Conservation (phyloP, 805 yeast genomes). For the Kuraishia borneana region DNA sequence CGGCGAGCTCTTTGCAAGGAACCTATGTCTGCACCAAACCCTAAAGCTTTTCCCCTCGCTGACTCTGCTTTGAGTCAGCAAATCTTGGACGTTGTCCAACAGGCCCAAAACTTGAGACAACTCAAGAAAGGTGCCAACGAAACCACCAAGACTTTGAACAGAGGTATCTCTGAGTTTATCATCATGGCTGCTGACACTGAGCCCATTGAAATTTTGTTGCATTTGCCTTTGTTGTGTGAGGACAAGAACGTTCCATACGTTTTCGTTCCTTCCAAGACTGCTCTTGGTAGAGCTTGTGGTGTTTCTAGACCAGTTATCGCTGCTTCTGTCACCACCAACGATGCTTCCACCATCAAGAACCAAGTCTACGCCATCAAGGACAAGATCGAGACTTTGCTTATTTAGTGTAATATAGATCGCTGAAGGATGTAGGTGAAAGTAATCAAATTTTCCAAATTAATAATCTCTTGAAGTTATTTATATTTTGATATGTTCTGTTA, state of each 20-base stretch:
- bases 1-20: conserved; percentile 45
- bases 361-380: conserved; percentile 95
- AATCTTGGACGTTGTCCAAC: conserved; percentile 95
- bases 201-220: conserved; percentile 97
- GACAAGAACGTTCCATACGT: conserved; percentile 99
- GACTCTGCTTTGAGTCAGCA: conserved; percentile 93
- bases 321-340: conserved; percentile 96
- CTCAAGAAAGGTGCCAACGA: conserved; percentile 99
- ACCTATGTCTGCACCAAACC: conserved; percentile 87
- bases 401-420: too few relatives aligned
- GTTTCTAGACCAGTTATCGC: conserved; percentile 99
- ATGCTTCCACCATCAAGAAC: conserved; percentile 93
- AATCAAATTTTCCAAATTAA: too few relatives aligned
- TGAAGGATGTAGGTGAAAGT: too few relatives aligned
- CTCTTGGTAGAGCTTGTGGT: conserved; percentile 99
- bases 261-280: conserved; percentile 96
- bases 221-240: conserved; percentile 95
- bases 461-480: too few relatives aligned
- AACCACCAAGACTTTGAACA: conserved; percentile 97
- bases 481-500: too few relatives aligned
- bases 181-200: conserved; percentile 99
- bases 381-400: conserved; percentile 95
- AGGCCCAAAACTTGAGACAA: conserved; percentile 95
- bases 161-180: conserved; percentile 98
- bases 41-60: conserved; percentile 98